Conservation (phyloP, 768 basidiomycete genomes). For the Tulasnella sp. region DNA sequence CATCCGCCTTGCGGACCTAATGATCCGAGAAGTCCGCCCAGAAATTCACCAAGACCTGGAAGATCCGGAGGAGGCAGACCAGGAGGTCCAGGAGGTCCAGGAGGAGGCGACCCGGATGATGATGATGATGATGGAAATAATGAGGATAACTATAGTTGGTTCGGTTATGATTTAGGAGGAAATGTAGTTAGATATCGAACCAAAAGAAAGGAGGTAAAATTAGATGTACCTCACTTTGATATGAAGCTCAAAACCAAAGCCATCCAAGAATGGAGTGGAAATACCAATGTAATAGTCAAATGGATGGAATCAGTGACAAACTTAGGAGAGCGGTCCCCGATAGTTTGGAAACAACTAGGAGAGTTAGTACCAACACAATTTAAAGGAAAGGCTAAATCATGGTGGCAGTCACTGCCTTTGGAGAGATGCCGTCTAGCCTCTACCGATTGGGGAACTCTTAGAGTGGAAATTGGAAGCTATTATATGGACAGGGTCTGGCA, state of each 20-base stretch:
- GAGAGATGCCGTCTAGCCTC: slow-evolving; percentile 17
- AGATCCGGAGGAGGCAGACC: too few species aligned
- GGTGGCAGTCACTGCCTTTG: slow-evolving; percentile 25
- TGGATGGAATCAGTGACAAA: slow-evolving; percentile 26
- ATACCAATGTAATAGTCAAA: slow-evolving; percentile 22
- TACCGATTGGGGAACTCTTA: slow-evolving; percentile 25
- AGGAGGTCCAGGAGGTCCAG: too few species aligned
- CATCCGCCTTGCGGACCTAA: too few species aligned
- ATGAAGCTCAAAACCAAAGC: slow-evolving; percentile 24
- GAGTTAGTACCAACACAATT: slow-evolving; percentile 24
- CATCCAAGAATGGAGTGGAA: slow-evolving; percentile 28
- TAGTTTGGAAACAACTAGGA: slow-evolving; percentile 24
- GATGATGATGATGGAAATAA: too few species aligned
- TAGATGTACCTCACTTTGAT: slow-evolving; percentile 24
- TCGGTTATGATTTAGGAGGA: background rate
- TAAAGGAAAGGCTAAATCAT: slow-evolving; percentile 21
- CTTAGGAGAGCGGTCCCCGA: slow-evolving; percentile 19
- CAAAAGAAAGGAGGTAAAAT: background rate
- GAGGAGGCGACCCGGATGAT: too few species aligned
- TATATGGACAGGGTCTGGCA: slow-evolving; percentile 28
- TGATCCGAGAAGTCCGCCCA: too few species aligned
- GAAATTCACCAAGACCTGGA: too few species aligned
- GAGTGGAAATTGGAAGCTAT: slow-evolving; percentile 22
- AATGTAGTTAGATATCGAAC: background rate
- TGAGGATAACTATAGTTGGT: background rate